These are phyloP conservation scores for Lojkania enalia DNA, from an alignment of 2,329 filamentous ascomycete species.

Conservation along the genomic window DNA sequence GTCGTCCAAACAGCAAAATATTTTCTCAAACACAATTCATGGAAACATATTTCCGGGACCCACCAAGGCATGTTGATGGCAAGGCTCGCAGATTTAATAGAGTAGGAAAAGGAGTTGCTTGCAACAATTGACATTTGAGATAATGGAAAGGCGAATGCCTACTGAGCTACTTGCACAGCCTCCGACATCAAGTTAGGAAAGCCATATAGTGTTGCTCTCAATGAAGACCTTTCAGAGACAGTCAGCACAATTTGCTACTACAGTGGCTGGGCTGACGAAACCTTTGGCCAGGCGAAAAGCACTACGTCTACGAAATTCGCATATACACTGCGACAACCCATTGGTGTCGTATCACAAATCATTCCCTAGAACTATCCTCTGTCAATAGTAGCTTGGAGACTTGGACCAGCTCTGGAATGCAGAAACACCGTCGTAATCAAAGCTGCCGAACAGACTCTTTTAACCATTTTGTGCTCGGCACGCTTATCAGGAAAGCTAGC, in stretches of 20 bases:
- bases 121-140: background rate
- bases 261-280: background rate
- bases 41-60: background rate
- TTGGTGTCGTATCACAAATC: background rate
- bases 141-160: background rate
- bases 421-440: conserved; percentile 80
- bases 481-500: conserved; percentile 69
- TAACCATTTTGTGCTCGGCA: conserved; percentile 77
- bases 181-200: too few relatives aligned
- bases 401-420: conserved; percentile 78
- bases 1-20: background rate
- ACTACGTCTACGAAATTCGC: background rate
- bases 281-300: background rate
- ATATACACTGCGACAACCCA: background rate
- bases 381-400: conserved; percentile 65
- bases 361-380: background rate
- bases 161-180: background rate
- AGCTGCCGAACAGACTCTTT: conserved; percentile 79
- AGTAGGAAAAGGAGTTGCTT: background rate
- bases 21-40: background rate
- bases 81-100: background rate
- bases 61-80: background rate
- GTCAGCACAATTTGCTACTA: background rate
- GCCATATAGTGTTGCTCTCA: background rate
- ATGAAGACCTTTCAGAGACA: background rate